A percentile compares a stretch with the other conserved stretches of the same genome.
These are phyloP conservation scores for Phytophthora pisi DNA, from an alignment of 352 stramenopile genomes.

Conservation along the genomic window DNA sequence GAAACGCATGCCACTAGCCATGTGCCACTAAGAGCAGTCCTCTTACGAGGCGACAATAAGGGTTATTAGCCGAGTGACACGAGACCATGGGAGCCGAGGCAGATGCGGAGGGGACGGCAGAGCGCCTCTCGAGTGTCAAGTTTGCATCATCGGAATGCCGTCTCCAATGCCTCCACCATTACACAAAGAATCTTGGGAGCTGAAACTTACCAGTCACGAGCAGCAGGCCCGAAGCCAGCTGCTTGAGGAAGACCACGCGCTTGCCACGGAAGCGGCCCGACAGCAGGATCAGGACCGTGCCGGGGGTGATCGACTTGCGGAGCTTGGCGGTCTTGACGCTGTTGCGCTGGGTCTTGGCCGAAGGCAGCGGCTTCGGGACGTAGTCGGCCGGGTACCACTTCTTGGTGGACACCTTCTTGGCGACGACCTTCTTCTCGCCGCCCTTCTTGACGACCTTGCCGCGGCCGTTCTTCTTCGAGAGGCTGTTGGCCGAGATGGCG, in stretches of 20 bases:
- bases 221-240: constrained; percentile 96
- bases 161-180: background rate
- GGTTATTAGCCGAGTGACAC: background rate
- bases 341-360: constrained; percentile 74
- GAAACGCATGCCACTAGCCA: background rate
- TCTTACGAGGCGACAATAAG: background rate
- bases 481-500: constrained; percentile 72
- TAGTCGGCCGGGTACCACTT: constrained; percentile 83
- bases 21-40: background rate
- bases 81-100: background rate
- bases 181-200: background rate
- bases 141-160: constrained; percentile 75
- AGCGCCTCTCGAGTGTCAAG: constrained; percentile 63
- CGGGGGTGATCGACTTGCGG: constrained; percentile 95
- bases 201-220: constrained; percentile 92
- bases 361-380: constrained; percentile 66
- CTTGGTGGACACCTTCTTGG: constrained; percentile 55
- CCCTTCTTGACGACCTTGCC: constrained; percentile 67
- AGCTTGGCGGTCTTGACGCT: constrained; percentile 93
- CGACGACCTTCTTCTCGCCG: constrained; percentile 65
- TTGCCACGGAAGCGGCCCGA: constrained; percentile 97
- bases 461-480: constrained; percentile 66
- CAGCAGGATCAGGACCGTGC: constrained; percentile 98
- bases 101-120: constrained; percentile 20
- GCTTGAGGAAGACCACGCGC: constrained; percentile 98